Conservation (phyloP, 352 stramenopile genomes). For the Thraustochytrium sp. region DNA sequence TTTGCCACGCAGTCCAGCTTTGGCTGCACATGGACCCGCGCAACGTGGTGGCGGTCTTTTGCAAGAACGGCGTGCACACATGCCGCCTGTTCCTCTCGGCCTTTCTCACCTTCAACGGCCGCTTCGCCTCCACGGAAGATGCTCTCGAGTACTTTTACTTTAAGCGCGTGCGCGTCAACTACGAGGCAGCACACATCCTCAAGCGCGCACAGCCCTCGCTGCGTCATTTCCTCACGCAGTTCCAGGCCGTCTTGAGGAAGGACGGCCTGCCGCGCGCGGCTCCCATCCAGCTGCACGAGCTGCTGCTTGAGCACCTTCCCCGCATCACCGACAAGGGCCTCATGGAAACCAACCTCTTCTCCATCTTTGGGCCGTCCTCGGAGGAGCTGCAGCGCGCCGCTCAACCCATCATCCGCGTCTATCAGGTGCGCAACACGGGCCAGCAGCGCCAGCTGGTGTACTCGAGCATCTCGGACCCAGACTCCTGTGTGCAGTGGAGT, state of each 20-base stretch:
- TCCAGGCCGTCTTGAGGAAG: not conserved
- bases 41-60: constrained; percentile 67
- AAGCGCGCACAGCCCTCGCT: constrained; percentile 23
- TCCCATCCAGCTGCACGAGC: not conserved
- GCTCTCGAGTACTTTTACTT: constrained; percentile 73
- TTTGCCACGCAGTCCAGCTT: constrained; percentile 71
- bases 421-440: not conserved
- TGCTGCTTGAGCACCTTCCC: constrained; percentile 34
- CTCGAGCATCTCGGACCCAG: constrained; percentile 11
- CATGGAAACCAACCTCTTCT: constrained; percentile 22
- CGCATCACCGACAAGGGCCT: constrained; percentile 10
- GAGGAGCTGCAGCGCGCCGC: not conserved
- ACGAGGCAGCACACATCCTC: constrained; percentile 1
- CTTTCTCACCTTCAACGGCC: constrained; percentile 64
- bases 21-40: constrained; percentile 65
- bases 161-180: constrained; percentile 59
- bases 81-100: constrained; percentile 68
- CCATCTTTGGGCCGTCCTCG: constrained; percentile 5
- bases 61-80: constrained; percentile 68
- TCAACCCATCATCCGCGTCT: constrained; percentile 34
- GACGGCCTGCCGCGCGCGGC: not conserved
- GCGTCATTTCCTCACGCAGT: not conserved
- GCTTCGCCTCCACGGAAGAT: constrained; percentile 63
- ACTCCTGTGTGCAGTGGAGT: constrained; percentile 3
- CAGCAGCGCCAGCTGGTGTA: not conserved